These are phyloP conservation scores for Lepidopterella palustris DNA, from an alignment of 495 filamentous ascomycete species.

Conservation along the genomic window DNA sequence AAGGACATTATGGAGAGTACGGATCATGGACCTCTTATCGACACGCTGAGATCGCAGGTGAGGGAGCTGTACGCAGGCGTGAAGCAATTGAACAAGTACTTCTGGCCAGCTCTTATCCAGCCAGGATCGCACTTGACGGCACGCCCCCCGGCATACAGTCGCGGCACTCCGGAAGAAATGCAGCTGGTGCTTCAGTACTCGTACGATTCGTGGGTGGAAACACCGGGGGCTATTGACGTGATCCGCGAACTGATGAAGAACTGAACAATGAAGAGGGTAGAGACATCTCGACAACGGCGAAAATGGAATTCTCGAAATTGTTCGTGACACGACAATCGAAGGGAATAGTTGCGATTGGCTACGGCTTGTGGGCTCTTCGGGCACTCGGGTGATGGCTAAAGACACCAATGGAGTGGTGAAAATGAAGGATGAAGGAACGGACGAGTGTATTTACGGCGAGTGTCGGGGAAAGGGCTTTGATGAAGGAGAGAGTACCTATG, in stretches of 20 bases:
- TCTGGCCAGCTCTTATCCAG: constrained; percentile 34
- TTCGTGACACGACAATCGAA: too few relatives aligned
- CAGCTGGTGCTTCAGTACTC: constrained; percentile 32
- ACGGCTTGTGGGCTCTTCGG: too few relatives aligned
- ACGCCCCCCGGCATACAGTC: constrained; percentile 6
- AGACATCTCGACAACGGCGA: too few relatives aligned
- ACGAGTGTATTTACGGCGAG: too few relatives aligned
- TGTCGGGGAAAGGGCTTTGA: too few relatives aligned
- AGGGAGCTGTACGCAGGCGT: constrained; percentile 13
- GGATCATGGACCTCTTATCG: constrained; percentile 28
- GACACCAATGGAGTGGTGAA: too few relatives aligned
- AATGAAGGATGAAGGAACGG: too few relatives aligned
- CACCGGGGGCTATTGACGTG: constrained; percentile 37
- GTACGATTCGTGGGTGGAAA: constrained; percentile 39
- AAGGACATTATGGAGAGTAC: neutral
- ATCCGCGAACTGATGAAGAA: constrained; percentile 17
- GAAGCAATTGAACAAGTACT: constrained; percentile 27
- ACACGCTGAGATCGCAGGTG: constrained; percentile 20
- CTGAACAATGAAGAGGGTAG: too few relatives aligned
- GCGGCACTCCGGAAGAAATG: constrained; percentile 34
- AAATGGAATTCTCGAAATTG: too few relatives aligned
- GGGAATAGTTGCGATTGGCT: too few relatives aligned
- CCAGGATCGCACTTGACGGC: constrained; percentile 31
- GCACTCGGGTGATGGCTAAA: too few relatives aligned
- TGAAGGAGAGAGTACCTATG: too few relatives aligned